A percentile compares a stretch with the other conserved stretches of the same genome.
Evolutionary conservation across 768 basidiomycete species (phyloP).

Genomic region (Termitomyces titanicus): DNA sequence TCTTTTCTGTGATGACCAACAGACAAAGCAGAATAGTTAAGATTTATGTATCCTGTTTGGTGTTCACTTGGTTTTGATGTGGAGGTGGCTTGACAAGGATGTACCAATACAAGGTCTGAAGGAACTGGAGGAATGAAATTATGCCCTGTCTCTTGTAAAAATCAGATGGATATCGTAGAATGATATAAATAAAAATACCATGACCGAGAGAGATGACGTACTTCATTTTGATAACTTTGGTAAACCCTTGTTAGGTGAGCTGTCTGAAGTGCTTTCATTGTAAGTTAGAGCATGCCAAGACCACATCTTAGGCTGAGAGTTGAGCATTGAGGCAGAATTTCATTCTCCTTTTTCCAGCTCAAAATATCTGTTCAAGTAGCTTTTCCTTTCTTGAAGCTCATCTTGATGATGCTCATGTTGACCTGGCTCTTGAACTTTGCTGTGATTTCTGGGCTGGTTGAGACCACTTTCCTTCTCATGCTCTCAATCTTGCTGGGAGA

Average conservation of each 20-base stretch:
- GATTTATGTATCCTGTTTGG: slow-evolving; percentile 2
- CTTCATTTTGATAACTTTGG: slow-evolving; percentile 18
- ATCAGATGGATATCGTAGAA: background rate
- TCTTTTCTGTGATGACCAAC: slow-evolving; percentile 21
- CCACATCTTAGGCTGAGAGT: background rate
- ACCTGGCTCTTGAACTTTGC: background rate
- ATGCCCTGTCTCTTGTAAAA: background rate
- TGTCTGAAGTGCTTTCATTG: slow-evolving; percentile 31
- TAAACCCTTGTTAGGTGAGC: slow-evolving; percentile 18
- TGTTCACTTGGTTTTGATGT: slow-evolving; percentile 5
- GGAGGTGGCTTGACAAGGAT: slow-evolving; percentile 1
- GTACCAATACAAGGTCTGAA: background rate
- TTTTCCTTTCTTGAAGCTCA: slow-evolving; percentile 9
- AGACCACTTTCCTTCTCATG: background rate
- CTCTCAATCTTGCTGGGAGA: background rate
- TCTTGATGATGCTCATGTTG: slow-evolving; percentile 11
- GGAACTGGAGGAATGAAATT: background rate
- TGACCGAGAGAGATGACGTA: slow-evolving; percentile 4
- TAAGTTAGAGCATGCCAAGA: slow-evolving; percentile 17
- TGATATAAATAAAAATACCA: background rate
- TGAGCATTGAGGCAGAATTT: background rate
- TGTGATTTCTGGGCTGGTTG: slow-evolving; percentile 1
- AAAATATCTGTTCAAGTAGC: slow-evolving; percentile 14
- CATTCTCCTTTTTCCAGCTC: slow-evolving; percentile 3
- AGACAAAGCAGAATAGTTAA: slow-evolving; percentile 7